Conservation (phyloP, 257 asterid genomes). For the Ophiorrhiza pumila region DNA sequence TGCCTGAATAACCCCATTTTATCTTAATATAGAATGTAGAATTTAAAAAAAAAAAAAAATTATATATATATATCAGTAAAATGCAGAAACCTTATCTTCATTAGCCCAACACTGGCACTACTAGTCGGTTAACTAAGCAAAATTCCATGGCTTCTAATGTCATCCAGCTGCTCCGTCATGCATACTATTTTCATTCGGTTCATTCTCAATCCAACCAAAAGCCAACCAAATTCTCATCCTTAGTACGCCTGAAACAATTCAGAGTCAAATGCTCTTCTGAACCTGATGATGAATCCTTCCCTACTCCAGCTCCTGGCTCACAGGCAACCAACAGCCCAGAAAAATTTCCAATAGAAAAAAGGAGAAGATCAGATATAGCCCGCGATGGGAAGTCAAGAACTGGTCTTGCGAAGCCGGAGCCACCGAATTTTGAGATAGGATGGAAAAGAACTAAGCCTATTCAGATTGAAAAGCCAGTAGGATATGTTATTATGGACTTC, state of each 20-base stretch:
- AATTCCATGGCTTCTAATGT: slow-evolving; percentile 44
- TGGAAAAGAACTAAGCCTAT: slow-evolving; percentile 82
- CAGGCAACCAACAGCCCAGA: slow-evolving; percentile 55
- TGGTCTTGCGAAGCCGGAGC: slow-evolving; percentile 59
- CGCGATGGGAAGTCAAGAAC: slow-evolving; percentile 49
- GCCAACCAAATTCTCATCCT: slow-evolving; percentile 6
- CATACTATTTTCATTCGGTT: slow-evolving; percentile 23
- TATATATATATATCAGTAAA: not conserved
- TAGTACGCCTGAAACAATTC: slow-evolving; percentile 22
- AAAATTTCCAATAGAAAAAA: slow-evolving; percentile 69
- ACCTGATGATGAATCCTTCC: slow-evolving; percentile 39
- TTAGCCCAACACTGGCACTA: not conserved
- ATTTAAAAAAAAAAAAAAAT: no score
- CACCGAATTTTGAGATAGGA: slow-evolving; percentile 78
- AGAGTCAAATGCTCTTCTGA: slow-evolving; percentile 39
- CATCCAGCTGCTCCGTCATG: slow-evolving; percentile 38
- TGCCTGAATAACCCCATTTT: no score
- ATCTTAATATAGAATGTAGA: no score
- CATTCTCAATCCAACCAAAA: slow-evolving; percentile 22
- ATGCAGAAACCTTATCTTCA: slow-evolving; percentile 33
- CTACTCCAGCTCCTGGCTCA: slow-evolving; percentile 36
- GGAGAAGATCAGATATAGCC: slow-evolving; percentile 57
- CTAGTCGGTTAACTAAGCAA: not conserved
- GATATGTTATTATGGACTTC: slow-evolving; percentile 73
- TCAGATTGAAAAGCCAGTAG: slow-evolving; percentile 64